phyloP scores from a whole-genome alignment of 768 basidiomycete genomes.

The Calocybe gangraenosa region DNA sequence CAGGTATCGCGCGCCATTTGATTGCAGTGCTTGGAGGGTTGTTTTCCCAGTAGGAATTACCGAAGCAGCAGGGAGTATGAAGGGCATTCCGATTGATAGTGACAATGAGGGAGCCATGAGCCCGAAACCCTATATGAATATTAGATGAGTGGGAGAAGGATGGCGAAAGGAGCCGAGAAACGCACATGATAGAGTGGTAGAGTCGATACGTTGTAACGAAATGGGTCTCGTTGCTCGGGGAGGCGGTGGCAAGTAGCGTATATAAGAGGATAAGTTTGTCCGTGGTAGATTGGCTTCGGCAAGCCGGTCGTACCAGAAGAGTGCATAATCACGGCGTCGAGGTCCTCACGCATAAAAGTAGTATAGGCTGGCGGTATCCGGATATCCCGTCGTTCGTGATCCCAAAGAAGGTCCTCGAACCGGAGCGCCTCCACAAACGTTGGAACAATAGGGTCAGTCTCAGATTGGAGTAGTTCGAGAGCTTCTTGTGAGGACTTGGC shows the following conservation, averaged over 20 bases:
- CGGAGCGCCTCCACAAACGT: conserved; percentile 21
- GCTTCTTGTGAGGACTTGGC: conserved; percentile 27
- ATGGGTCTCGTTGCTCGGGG: conserved; percentile 24
- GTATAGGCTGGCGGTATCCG: conserved; percentile 23
- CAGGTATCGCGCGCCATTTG: conserved; percentile 27
- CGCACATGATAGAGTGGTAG: conserved; percentile 36
- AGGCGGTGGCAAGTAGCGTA: conserved; percentile 32
- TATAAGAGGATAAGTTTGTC: conserved; percentile 28
- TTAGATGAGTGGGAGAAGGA: too few relatives aligned
- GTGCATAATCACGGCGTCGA: conserved; percentile 41
- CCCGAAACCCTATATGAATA: conserved; percentile 41
- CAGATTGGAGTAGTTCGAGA: conserved; percentile 13
- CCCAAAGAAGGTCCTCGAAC: conserved; percentile 25
- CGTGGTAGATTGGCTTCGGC: conserved; percentile 40
- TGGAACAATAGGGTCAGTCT: conserved; percentile 13
- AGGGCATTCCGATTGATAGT: conserved; percentile 33
- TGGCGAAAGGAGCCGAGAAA: not conserved
- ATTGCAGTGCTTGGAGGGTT: conserved; percentile 19
- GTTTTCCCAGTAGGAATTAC: conserved; percentile 31
- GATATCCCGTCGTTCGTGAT: conserved; percentile 10
- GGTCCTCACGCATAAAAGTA: conserved; percentile 22
- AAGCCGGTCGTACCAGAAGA: conserved; percentile 50
- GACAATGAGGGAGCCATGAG: conserved; percentile 30
- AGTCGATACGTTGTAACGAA: conserved; percentile 30
- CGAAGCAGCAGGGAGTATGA: conserved; percentile 29